Conservation (phyloP, 768 basidiomycete genomes). For the Kwoniella heveanensis region DNA sequence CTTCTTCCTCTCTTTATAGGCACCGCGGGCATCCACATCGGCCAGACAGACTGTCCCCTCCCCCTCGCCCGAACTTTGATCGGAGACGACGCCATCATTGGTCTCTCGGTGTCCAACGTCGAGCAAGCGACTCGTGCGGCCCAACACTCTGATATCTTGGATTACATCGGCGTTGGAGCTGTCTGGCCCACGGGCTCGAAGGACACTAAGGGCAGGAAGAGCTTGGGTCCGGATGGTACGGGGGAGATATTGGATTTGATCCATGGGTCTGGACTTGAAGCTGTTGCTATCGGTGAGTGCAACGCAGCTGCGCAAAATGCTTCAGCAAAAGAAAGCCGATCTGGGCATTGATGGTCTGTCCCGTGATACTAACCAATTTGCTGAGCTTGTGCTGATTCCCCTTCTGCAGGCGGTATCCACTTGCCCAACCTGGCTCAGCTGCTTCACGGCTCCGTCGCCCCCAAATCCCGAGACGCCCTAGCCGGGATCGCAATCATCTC, state of each 20-base stretch:
- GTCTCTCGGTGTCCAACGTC: conserved; percentile 73
- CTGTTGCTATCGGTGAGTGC: conserved; percentile 79
- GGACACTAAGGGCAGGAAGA: conserved; percentile 62
- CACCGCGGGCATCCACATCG: conserved; percentile 77
- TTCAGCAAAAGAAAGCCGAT: background rate
- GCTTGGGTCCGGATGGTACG: conserved; percentile 73
- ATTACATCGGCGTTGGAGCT: conserved; percentile 87
- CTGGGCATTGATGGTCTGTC: background rate
- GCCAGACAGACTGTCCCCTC: conserved; percentile 82
- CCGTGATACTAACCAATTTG: background rate
- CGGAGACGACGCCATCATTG: conserved; percentile 71
- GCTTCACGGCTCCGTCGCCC: conserved; percentile 70
- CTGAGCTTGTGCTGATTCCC: background rate
- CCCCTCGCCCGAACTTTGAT: conserved; percentile 68
- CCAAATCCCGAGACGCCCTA: conserved; percentile 61
- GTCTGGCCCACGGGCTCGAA: conserved; percentile 82
- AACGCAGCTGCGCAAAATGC: background rate
- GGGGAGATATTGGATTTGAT: conserved; percentile 68
- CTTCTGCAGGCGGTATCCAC: conserved; percentile 78
- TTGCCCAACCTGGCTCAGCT: conserved; percentile 73
- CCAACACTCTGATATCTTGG: conserved; percentile 63
- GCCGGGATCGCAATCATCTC: conserved; percentile 89
- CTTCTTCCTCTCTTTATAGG: conserved; percentile 25
- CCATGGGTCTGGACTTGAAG: conserved; percentile 66
- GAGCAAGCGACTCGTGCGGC: conserved; percentile 69